Conservation (phyloP, 371 early-diverging fungal species). For the Circinella umbellata region DNA sequence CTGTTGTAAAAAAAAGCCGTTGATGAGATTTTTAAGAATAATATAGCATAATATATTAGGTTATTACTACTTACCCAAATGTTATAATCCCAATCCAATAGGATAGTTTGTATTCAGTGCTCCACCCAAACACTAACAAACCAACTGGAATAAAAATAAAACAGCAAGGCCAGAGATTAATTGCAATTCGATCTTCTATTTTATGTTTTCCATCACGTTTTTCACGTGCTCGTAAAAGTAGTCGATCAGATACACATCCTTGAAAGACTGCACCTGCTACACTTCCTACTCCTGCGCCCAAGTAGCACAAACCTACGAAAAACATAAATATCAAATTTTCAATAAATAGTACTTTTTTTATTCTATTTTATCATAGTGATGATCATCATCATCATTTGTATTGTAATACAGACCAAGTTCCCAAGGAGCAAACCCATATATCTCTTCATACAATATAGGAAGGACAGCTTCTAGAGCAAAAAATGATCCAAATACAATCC, state of each 20-base stretch:
- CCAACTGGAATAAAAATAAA: slow-evolving; percentile 46
- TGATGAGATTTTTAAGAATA: too few species aligned
- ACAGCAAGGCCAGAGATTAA: slow-evolving; percentile 32
- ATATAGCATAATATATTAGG: too few species aligned
- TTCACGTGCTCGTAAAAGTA: slow-evolving; percentile 25
- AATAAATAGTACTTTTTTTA: too few species aligned
- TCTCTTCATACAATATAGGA: slow-evolving; percentile 30
- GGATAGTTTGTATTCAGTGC: slow-evolving; percentile 33
- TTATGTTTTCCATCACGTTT: slow-evolving; percentile 23
- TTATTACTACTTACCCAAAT: slow-evolving; percentile 19
- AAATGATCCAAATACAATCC: slow-evolving; percentile 55
- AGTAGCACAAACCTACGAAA: slow-evolving; percentile 32
- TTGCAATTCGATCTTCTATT: slow-evolving; percentile 30
- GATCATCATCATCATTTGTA: too few species aligned
- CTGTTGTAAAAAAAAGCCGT: not conserved
- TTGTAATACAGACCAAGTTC: slow-evolving; percentile 23
- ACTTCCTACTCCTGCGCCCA: slow-evolving; percentile 49
- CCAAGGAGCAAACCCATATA: slow-evolving; percentile 43
- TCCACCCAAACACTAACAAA: slow-evolving; percentile 50
- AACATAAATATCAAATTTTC: not conserved
- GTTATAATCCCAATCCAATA: slow-evolving; percentile 43
- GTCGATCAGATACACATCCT: slow-evolving; percentile 25
- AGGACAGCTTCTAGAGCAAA: slow-evolving; percentile 47
- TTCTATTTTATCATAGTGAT: too few species aligned
- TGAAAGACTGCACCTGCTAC: slow-evolving; percentile 35